phyloP scores from a whole-genome alignment of 306 rosid genomes.

The Quercus berberidifolia region DNA sequence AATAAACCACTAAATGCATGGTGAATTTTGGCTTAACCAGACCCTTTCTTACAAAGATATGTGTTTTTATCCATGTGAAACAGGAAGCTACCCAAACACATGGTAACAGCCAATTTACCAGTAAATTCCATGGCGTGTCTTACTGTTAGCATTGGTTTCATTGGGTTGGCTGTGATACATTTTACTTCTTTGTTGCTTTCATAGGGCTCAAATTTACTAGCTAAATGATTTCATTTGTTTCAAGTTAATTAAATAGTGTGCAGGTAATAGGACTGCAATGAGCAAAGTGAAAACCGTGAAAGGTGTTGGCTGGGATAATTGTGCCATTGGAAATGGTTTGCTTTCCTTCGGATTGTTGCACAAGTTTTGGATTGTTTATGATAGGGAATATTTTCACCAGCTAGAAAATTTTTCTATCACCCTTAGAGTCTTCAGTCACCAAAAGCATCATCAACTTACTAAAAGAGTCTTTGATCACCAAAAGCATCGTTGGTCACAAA shows the following conservation, averaged over 20 bases:
- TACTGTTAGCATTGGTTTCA: not conserved
- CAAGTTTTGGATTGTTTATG: not conserved
- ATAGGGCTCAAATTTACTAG: not conserved
- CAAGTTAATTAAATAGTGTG: constrained; percentile 47
- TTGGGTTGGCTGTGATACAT: not conserved
- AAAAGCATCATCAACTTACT: too few species aligned
- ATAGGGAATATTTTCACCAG: not conserved
- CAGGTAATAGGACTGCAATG: constrained; percentile 96
- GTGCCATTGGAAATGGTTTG: constrained; percentile 92
- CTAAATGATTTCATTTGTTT: constrained; percentile 13
- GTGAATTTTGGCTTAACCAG: not conserved
- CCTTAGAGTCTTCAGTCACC: too few species aligned
- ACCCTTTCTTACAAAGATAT: not conserved
- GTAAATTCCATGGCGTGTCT: constrained; percentile 24
- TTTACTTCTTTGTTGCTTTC: not conserved
- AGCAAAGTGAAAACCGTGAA: constrained; percentile 67
- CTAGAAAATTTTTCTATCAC: too few species aligned
- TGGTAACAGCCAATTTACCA: constrained; percentile 77
- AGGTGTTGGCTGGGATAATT: constrained; percentile 94
- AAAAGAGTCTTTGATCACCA: too few species aligned
- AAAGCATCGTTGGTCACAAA: too few species aligned
- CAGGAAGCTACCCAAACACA: constrained; percentile 84
- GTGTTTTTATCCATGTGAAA: constrained; percentile 12
- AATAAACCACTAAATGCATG: too few species aligned
- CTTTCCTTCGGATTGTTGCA: not conserved